These are phyloP conservation scores for Solanum bukasovii DNA, from an alignment of 257 asterid species.

Conservation along the genomic window DNA sequence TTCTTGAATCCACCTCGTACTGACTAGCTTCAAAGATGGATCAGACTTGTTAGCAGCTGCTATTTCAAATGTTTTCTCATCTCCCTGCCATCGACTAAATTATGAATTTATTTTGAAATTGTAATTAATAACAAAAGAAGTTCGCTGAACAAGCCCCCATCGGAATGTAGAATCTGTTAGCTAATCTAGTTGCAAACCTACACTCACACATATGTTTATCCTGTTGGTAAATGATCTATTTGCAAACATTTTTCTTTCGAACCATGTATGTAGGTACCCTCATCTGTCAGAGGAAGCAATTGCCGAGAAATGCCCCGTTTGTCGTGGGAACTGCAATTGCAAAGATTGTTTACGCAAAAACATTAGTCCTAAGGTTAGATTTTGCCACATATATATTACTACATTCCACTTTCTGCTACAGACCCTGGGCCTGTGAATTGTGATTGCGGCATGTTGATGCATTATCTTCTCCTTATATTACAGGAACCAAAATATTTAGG, in stretches of 20 bases:
- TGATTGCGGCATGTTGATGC: neutral
- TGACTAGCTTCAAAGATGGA: neutral
- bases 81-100: neutral
- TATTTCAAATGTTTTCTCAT: neutral
- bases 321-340: slow-evolving; percentile 56
- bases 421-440: neutral
- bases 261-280: slow-evolving; percentile 38
- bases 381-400: neutral
- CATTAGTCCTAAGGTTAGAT: slow-evolving; percentile 20
- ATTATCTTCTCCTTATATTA: slow-evolving; percentile 3
- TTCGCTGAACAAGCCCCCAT: neutral
- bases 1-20: neutral
- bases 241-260: neutral
- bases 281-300: slow-evolving; percentile 30
- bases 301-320: slow-evolving; percentile 38
- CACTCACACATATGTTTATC: neutral
- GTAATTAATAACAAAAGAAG: neutral
- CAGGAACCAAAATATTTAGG: slow-evolving; percentile 30
- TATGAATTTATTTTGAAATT: neutral
- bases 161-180: neutral
- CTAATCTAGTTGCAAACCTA: neutral
- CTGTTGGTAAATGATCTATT: neutral
- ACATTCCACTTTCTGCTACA: neutral
- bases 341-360: slow-evolving; percentile 40
- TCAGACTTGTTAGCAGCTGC: neutral